phyloP scores from a whole-genome alignment of 352 stramenopile species.

The Pythium biforme region DNA sequence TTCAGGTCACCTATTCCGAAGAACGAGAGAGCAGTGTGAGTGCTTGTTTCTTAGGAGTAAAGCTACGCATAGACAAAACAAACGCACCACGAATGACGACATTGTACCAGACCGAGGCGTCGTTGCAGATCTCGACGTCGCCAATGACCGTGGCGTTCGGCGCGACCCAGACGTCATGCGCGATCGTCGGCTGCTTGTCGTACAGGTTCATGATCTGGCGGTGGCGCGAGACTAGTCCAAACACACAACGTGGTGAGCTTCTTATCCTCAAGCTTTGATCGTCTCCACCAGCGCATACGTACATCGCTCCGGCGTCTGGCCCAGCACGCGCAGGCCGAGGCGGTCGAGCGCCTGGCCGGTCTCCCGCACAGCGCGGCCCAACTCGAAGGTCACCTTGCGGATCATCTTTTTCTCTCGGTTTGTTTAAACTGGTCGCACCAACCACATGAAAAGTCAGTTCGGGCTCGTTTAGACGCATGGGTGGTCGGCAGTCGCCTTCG shows the following conservation, averaged over 20 bases:
- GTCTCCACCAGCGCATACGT: conserved; percentile 20
- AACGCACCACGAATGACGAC: conserved; percentile 89
- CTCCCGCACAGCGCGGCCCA: conserved; percentile 93
- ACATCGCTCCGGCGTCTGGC: conserved; percentile 90
- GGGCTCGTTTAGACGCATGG: not conserved
- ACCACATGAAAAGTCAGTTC: conserved; percentile 2
- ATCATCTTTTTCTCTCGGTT: conserved; percentile 57
- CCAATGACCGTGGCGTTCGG: conserved; percentile 96
- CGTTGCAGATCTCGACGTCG: conserved; percentile 93
- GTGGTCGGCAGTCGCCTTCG: not conserved
- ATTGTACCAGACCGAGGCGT: conserved; percentile 96
- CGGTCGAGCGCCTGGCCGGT: conserved; percentile 96
- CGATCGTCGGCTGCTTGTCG: conserved; percentile 89
- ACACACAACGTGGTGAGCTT: not conserved
- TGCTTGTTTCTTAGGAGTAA: too few species aligned
- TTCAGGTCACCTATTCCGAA: conserved; percentile 69
- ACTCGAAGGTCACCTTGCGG: conserved; percentile 87
- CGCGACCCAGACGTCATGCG: conserved; percentile 93
- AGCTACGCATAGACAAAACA: not conserved
- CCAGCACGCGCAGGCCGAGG: conserved; percentile 87
- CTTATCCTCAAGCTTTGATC: not conserved
- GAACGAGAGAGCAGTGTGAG: not conserved
- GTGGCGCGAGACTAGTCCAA: conserved; percentile 86
- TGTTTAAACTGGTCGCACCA: conserved; percentile 6
- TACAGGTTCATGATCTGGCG: conserved; percentile 92